These are phyloP conservation scores for Phytomonas serpens DNA, from an alignment of 208 protist genomes.

Conservation along the genomic window DNA sequence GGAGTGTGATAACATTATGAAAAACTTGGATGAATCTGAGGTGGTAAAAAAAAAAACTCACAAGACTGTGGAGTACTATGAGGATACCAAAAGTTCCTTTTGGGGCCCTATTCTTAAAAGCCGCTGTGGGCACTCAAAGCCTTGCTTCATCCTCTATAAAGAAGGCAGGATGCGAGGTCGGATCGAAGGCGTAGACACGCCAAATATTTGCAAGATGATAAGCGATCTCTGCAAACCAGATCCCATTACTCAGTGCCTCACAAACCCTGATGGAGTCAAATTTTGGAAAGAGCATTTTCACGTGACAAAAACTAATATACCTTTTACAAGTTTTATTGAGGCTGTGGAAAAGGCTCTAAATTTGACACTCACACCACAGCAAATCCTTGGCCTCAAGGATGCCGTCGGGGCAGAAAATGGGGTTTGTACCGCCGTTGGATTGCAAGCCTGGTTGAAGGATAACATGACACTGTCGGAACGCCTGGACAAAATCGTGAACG, in stretches of 20 bases:
- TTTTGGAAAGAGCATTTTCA: slow-evolving; percentile 77
- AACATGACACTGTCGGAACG: slow-evolving; percentile 19
- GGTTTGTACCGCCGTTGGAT: slow-evolving; percentile 18
- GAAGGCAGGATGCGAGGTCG: slow-evolving; percentile 57
- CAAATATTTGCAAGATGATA: slow-evolving; percentile 71
- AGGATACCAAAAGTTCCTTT: slow-evolving; percentile 50
- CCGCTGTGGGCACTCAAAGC: slow-evolving; percentile 71
- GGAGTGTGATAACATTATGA: slow-evolving; percentile 74
- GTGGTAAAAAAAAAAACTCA: slow-evolving; percentile 16
- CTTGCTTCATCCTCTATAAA: slow-evolving; percentile 86
- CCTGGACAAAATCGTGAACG: slow-evolving; percentile 16
- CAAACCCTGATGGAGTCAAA: slow-evolving; percentile 44
- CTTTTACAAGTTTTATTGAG: slow-evolving; percentile 29
- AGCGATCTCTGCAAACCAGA: slow-evolving; percentile 68
- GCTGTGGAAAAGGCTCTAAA: slow-evolving; percentile 20
- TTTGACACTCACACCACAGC: slow-evolving; percentile 2
- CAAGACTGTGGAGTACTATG: slow-evolving; percentile 37
- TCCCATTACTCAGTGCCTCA: slow-evolving; percentile 67
- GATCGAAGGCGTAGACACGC: slow-evolving; percentile 83
- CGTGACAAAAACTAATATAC: slow-evolving; percentile 53
- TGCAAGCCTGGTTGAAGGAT: slow-evolving; percentile 69
- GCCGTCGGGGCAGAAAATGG: slow-evolving; percentile 16
- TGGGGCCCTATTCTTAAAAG: slow-evolving; percentile 55
- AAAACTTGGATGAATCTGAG: slow-evolving; percentile 43
- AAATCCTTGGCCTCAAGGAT: slow-evolving; percentile 19